These are phyloP conservation scores for Xylaria sp. DNA, from an alignment of 495 filamentous ascomycete species.

Conservation along the genomic window DNA sequence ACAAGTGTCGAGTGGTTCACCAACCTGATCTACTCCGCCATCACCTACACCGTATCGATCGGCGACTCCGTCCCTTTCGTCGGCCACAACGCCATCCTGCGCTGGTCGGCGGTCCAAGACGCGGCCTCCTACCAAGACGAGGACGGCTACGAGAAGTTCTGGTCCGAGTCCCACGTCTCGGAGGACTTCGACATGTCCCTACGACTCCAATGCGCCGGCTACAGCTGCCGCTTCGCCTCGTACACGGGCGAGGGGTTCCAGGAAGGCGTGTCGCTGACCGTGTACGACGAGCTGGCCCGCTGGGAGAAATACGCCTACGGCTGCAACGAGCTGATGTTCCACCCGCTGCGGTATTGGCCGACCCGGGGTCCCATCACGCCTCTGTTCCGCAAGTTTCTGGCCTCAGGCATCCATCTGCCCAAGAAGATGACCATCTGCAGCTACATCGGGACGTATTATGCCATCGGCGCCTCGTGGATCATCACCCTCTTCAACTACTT, in stretches of 20 bases:
- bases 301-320: conserved; percentile 84
- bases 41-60: conserved; percentile 69
- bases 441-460: conserved; percentile 81
- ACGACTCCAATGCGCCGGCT: conserved; percentile 68
- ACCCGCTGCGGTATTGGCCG: conserved; percentile 61
- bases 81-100: conserved; percentile 73
- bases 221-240: conserved; percentile 66
- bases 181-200: conserved; percentile 81
- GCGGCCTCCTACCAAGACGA: conserved; percentile 54
- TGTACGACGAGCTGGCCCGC: conserved; percentile 75
- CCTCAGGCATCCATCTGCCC: conserved; percentile 64
- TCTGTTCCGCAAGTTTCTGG: conserved; percentile 67
- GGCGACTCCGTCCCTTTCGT: conserved; percentile 75
- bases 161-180: conserved; percentile 75
- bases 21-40: conserved; percentile 73
- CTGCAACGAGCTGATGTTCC: conserved; percentile 70
- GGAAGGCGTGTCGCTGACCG: conserved; percentile 76
- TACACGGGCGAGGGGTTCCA: conserved; percentile 73
- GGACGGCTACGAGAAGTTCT: conserved; percentile 67
- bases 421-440: conserved; percentile 74
- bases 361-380: conserved; percentile 67
- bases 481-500: conserved; percentile 71
- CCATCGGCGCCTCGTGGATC: conserved; percentile 70
- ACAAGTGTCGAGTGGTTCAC: conserved; percentile 73
- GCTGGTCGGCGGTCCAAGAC: conserved; percentile 73